These are phyloP conservation scores for Phytopythium vexans DNA, from an alignment of 352 stramenopile species.

Conservation along the genomic window DNA sequence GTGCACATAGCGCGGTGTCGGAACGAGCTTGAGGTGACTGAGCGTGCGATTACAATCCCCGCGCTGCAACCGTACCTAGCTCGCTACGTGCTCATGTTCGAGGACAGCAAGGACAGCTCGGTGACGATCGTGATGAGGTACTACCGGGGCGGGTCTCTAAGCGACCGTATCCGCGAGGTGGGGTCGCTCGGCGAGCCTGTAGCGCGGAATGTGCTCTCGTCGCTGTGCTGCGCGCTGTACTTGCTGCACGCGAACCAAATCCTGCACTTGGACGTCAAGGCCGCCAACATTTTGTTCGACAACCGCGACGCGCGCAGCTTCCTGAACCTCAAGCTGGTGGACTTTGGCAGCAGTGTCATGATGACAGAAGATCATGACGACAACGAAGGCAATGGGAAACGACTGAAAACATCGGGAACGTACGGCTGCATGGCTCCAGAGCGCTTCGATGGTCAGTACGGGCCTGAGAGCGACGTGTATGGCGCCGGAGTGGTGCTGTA, in stretches of 20 bases:
- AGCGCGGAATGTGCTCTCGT: conserved; percentile 34
- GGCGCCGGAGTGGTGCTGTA: conserved; percentile 57
- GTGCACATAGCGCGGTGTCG: conserved; percentile 29
- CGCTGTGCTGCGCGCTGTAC: conserved; percentile 43
- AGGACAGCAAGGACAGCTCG: conserved; percentile 32
- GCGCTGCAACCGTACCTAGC: conserved; percentile 40
- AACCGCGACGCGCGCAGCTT: conserved; percentile 21
- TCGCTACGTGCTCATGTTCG: conserved; percentile 58
- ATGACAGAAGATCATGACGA: conserved; percentile 9
- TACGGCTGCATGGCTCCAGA: conserved; percentile 69
- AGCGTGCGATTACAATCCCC: conserved; percentile 28
- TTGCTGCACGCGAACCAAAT: conserved; percentile 49
- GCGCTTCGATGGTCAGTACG: conserved; percentile 47
- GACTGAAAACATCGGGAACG: conserved; percentile 28
- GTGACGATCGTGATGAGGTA: conserved; percentile 66
- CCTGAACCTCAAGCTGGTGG: conserved; percentile 58
- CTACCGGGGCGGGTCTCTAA: conserved; percentile 52
- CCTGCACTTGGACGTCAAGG: conserved; percentile 65
- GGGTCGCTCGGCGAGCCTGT: conserved; percentile 29
- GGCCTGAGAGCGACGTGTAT: conserved; percentile 57
- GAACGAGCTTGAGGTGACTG: conserved; percentile 43
- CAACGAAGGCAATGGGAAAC: neutral
- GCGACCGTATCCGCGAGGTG: conserved; percentile 34
- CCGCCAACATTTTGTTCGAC: conserved; percentile 66
- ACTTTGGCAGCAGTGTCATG: conserved; percentile 49